These are phyloP conservation scores for Neopestalotiopsis clavispora DNA, from an alignment of 2,329 filamentous ascomycete species.

Conservation along the genomic window DNA sequence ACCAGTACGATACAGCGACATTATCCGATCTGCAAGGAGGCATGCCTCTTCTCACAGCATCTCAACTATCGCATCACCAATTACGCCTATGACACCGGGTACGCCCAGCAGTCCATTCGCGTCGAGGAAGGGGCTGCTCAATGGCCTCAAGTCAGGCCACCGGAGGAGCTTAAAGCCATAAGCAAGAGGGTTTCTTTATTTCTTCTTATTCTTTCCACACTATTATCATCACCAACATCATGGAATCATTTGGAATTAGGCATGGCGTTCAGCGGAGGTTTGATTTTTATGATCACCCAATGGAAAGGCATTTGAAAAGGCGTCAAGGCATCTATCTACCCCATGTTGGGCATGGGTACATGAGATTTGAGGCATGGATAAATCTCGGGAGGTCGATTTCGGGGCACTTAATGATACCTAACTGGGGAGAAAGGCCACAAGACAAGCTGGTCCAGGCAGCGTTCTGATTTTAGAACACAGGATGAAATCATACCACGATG, in stretches of 20 bases:
- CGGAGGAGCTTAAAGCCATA: constrained; percentile 46
- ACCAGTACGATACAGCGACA: constrained; percentile 53
- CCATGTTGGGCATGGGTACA: constrained; percentile 13
- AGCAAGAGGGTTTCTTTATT: constrained; percentile 8
- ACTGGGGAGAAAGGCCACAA: background rate
- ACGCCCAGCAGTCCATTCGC: background rate
- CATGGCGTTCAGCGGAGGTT: constrained; percentile 6
- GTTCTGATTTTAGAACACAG: background rate
- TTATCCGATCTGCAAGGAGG: constrained; percentile 49
- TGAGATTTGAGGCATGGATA: constrained; percentile 7
- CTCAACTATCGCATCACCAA: constrained; percentile 29
- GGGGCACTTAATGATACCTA: constrained; percentile 17
- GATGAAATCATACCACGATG: constrained; percentile 17
- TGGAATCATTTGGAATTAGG: background rate
- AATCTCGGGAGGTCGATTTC: background rate
- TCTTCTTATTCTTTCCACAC: background rate
- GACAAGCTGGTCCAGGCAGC: background rate
- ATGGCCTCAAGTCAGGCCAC: constrained; percentile 40
- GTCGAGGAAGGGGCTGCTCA: constrained; percentile 39
- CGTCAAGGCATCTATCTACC: background rate
- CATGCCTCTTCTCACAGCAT: constrained; percentile 36
- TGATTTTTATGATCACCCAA: background rate
- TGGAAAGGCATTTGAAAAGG: constrained; percentile 8
- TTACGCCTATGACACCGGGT: constrained; percentile 20
- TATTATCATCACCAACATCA: background rate